phyloP scores from a whole-genome alignment of 164 flowering plant genomes.

The Stephania japonica region DNA sequence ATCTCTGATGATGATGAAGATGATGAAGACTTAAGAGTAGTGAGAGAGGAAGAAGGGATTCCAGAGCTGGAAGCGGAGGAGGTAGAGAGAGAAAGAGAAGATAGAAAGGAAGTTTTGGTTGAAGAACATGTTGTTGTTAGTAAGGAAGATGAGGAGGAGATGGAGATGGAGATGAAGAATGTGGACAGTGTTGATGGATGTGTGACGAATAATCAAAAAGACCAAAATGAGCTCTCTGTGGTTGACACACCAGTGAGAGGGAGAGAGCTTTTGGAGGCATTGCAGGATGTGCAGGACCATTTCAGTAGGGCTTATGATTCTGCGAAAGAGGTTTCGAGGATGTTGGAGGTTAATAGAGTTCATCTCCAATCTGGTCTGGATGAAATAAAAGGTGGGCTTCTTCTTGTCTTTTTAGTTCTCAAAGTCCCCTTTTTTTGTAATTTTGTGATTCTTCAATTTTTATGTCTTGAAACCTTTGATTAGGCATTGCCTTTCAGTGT shows the following conservation, averaged over 20 bases:
- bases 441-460: slow-evolving; percentile 32
- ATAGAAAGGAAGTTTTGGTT: slow-evolving; percentile 6
- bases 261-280: slow-evolving; percentile 78
- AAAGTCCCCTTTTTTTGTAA: slow-evolving; percentile 20
- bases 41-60: slow-evolving; percentile 78
- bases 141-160: slow-evolving; percentile 39
- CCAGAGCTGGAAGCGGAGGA: slow-evolving; percentile 29
- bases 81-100: slow-evolving; percentile 36
- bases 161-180: slow-evolving; percentile 22
- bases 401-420: slow-evolving; percentile 53
- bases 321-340: slow-evolving; percentile 76
- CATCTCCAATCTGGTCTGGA: slow-evolving; percentile 66
- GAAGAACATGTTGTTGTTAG: slow-evolving; percentile 31
- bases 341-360: slow-evolving; percentile 76
- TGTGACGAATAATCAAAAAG: slow-evolving; percentile 23
- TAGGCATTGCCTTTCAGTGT: background rate
- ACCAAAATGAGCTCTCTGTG: slow-evolving; percentile 54
- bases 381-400: slow-evolving; percentile 78
- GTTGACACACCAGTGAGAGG: slow-evolving; percentile 58
- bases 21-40: slow-evolving; percentile 72
- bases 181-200: slow-evolving; percentile 18
- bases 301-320: slow-evolving; percentile 77
- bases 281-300: slow-evolving; percentile 77
- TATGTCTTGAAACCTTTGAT: slow-evolving; percentile 34
- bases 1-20: slow-evolving; percentile 81